Percentiles rank a stretch among this genome's conserved stretches.
phyloP scores from a whole-genome alignment of 169 alveolate genomes.

The Toxoplasma gondii region DNA sequence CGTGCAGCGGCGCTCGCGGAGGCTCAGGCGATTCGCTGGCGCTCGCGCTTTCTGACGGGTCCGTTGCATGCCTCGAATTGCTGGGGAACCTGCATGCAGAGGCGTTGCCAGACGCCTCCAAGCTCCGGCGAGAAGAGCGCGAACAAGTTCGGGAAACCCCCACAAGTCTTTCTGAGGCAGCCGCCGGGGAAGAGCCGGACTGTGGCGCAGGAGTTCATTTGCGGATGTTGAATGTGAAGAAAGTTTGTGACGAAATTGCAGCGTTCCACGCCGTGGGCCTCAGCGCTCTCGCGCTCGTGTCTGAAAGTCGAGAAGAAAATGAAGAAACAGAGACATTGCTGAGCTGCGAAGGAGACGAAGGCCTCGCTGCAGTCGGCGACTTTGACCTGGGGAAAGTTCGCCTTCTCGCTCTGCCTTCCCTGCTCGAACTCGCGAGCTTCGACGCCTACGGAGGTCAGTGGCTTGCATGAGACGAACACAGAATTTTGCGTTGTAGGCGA shows the following conservation, averaged over 20 bases:
- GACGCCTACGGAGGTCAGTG: neutral
- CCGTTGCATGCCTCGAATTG: neutral
- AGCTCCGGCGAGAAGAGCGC: no score
- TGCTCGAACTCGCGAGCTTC: neutral
- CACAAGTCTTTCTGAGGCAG: no score
- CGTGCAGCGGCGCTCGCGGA: neutral
- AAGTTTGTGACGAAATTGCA: neutral
- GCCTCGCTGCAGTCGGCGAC: conserved; percentile 47
- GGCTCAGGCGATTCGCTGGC: neutral
- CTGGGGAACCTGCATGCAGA: neutral
- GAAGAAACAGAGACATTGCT: neutral
- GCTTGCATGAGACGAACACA: neutral
- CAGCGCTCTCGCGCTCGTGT: neutral
- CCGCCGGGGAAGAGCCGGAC: no score
- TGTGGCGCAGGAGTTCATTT: no score
- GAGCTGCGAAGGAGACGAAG: neutral
- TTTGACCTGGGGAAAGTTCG: conserved; percentile 35
- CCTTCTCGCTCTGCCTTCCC: conserved; percentile 47
- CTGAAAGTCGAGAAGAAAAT: neutral
- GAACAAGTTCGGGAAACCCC: no score
- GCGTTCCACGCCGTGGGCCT: conserved; percentile 19
- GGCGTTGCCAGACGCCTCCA: neutral
- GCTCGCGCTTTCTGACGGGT: neutral
- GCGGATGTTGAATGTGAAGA: neutral
- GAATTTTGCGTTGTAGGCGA: neutral